Evolutionary conservation across 2,329 filamentous ascomycete species (phyloP), one percentile per base, ranked within the genome.

Genomic region (Trichoderma pleuroti): DNA sequence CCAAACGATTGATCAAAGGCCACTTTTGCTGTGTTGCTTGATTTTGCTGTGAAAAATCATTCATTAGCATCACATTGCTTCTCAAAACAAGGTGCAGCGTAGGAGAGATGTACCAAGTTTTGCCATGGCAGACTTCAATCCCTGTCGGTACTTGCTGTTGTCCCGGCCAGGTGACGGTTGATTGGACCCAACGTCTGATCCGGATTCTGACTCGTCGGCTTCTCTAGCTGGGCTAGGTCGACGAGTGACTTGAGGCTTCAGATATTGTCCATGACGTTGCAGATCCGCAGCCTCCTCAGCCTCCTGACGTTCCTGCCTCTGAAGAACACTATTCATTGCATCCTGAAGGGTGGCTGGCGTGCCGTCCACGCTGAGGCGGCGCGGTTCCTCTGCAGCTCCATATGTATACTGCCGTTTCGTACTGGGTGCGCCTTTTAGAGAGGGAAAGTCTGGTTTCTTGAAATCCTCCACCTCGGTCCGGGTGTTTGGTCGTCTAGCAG

Each of bases 341-440:
- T 67, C 64, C 21, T 59, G 36, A 4, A 71, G 36, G 28, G 60
- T 62, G n/a, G 34, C 26, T n/a, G 63, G 70, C 28, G 21, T 59
- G 28, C 21, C 56, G 21, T 57, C 34, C 16, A 26, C 49, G 28
- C 30, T 36, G 72, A 5, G 74, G 73, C 11, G 74, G 72, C 39
- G 72, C 2, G 81, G 81, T 63, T 82, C 81, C 34, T 73, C 76
- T n/a, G 70, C 79, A 39, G 81, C 78, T 39, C 81, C 81, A 73
- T 82, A 82, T 1, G 79, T 77, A 70, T 81, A 82, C 71, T 81
- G 80, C 49, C 80, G 76, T 34, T 80, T 76, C 12, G 79, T 76
- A 57, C 79, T 81, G 6, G 81, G 79, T 0, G 81, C 81, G 4
- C 78, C 80, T 42, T 74, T 72, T 4, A 76, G 70, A 3, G 72